Base-by-base conservation (phyloP, 345 rosid species). In the Psidium guajava region DNA sequence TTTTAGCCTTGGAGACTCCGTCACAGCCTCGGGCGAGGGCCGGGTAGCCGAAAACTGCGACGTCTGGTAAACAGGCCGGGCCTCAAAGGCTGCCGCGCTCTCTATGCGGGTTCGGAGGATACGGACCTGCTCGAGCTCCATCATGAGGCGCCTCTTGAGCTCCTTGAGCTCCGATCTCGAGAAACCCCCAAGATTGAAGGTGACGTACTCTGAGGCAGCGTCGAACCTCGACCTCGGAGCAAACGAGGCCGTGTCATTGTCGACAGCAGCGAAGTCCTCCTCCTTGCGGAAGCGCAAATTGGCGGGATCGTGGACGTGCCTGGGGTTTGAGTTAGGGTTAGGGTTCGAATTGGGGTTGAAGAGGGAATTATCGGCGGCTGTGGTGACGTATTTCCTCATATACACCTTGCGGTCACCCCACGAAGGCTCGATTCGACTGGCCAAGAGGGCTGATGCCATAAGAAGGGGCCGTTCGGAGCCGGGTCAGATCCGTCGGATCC, bases 71-170 rank as follows among this genome's bases (percentile, higher is more conserved):
- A 54, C 83, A 28, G 88, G 73, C 69, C 87, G 82, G 82, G 83
- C 28, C 32, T 80, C 87, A 16, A 53, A 54, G 32, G 36, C 75
- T 2, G 80, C n/a, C 6, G 84, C n/a, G 28, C 84, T 28, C 56
- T 89, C 90, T 40, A 90, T 77, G 50, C 92, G 89, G 73, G 75
- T 52, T 73, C 87, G 59, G 6, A 91, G 84, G 50, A 49, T 47
- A 40, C 91, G 91, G 12, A 91, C 89, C 88, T 89, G 90, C 36
- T 88, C 87, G 3, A 91, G 91, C 85, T 90, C 93, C 21, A 85
- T 86, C 42, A 89, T 20, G 42, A 90, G 44, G 20, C 93, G 90
- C 81, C 83, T 84, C 87, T 89, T 90, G 83, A 91, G 89, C 32
- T 89, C 87, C 88, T 83, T 85, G 28, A 89, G 89, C 84, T 91